Evolutionary conservation across 139 green algal species (phyloP).

Genomic region (Closterium sp.): DNA sequence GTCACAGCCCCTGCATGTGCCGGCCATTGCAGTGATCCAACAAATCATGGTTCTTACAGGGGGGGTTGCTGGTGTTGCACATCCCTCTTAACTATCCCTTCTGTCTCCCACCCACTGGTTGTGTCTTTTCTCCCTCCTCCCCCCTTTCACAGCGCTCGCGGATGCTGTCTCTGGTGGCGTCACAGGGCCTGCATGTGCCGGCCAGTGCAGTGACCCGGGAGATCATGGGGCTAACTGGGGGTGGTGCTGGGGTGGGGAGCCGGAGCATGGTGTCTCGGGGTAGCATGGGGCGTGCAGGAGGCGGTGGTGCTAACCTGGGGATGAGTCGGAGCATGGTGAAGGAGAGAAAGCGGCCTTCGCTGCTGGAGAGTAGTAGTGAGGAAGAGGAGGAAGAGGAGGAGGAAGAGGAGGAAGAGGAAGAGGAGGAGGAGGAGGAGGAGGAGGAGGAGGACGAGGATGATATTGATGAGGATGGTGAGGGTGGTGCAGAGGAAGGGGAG

Average conservation of each 20-base stretch:
- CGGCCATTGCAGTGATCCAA: not conserved
- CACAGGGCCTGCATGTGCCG: not conserved
- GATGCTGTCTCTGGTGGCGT: not conserved
- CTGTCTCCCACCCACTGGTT: not conserved
- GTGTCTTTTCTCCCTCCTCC: not conserved
- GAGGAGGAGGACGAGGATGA: not conserved
- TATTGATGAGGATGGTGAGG: not conserved
- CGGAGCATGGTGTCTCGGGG: too few relatives aligned
- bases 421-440: not conserved
- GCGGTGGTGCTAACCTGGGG: too few relatives aligned
- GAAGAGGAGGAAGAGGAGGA: not conserved
- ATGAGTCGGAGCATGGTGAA: not conserved
- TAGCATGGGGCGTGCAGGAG: too few relatives aligned
- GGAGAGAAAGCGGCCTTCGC: not conserved
- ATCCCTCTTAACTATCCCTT: not conserved
- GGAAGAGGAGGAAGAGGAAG: not conserved
- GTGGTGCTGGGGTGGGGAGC: too few relatives aligned
- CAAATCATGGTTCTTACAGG: not conserved
- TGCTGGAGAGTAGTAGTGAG: not conserved
- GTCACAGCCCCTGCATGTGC: not conserved
- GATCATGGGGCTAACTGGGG: not conserved
- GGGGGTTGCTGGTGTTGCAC: too few relatives aligned
- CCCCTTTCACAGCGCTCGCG: not conserved
- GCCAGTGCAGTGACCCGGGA: not conserved
- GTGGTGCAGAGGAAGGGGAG: not conserved